Evolutionary conservation across 2,329 filamentous ascomycete genomes (phyloP), one percentile per base, ranked within the genome.

Genomic region (Colletotrichum sp.): DNA sequence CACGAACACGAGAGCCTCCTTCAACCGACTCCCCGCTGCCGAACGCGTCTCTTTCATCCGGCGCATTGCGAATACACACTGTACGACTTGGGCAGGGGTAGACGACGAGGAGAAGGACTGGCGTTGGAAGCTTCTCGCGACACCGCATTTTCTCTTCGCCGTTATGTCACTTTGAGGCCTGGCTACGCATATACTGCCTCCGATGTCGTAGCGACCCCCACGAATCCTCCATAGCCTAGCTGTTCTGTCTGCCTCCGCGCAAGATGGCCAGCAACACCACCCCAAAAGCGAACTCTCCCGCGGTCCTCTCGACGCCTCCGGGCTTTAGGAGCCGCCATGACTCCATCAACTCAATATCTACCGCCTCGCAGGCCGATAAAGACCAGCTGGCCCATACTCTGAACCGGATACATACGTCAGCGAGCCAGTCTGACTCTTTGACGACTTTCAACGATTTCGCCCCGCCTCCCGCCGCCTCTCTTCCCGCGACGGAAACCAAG

Each of bases 381-480:
- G 94, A 95, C 77, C 93, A 94, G 73, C 89, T 96, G 48, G 92
- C 94, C 39, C 91, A 95, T 77, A 91, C 94, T 22, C 91, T 98
- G 76, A 94, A 98, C 84, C 93, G 95, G 80, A 98, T 98, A 79
- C 96, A 98, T 84, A 95, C 89, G 66, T 93, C 94, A 8, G 96
- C 96, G n/a, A 97, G 94, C 81, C 94, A 95, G 82, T 94, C 94
- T 39, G 94, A 94, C 77, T 91, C 93, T 39, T 89, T 98, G 64
- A 98, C 96, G 4, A 97, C 96, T 10, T 98, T 98, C 85, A 97
- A 97, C 85, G 96, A 98, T 81, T 96, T 98, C 80, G 94, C 94
- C 1, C 90, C 93, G 0, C 93, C 93, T 1, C 93, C 94, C 0
- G 87, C 89, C 4, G 87, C 89, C 4, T 88, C 90, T 2, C 86